phyloP scores from a whole-genome alignment of 768 basidiomycete species.

The Arthromyces matolae region DNA sequence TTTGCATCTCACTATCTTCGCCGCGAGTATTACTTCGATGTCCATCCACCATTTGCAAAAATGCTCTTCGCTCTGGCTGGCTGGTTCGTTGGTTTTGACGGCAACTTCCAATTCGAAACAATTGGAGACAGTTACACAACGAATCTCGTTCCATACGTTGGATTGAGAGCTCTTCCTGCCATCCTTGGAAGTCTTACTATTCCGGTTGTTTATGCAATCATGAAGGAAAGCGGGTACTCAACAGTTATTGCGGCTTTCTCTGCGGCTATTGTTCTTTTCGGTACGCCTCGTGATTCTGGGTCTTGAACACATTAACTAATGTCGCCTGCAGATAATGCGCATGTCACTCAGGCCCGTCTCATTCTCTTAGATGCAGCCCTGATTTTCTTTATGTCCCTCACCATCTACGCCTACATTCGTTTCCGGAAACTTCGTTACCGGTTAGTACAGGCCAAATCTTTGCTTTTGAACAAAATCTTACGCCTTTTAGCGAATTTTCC shows the following conservation, averaged over 20 bases:
- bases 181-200: conserved; percentile 88
- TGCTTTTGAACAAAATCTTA: conserved; percentile 2
- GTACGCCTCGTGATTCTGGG: conserved; percentile 42
- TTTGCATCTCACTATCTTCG: conserved; percentile 93
- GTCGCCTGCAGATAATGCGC: conserved; percentile 78
- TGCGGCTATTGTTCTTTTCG: conserved; percentile 80
- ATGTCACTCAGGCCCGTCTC: conserved; percentile 92
- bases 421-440: conserved; percentile 93
- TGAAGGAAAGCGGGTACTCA: conserved; percentile 97
- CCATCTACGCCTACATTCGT: conserved; percentile 88
- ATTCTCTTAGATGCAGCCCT: conserved; percentile 93
- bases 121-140: conserved; percentile 92
- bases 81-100: conserved; percentile 96
- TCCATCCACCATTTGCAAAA: conserved; percentile 97
- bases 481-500: conserved; percentile 68
- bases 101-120: conserved; percentile 88
- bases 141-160: conserved; percentile 88
- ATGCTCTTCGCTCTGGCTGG: conserved; percentile 90
- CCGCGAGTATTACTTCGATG: conserved; percentile 98
- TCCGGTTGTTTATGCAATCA: conserved; percentile 90
- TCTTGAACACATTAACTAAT: neutral
- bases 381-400: conserved; percentile 93
- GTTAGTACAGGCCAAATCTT: conserved; percentile 36
- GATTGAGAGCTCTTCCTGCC: conserved; percentile 90
- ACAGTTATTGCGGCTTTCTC: conserved; percentile 89